These are phyloP conservation scores for Citrus medica DNA, from an alignment of 345 rosid species.

Conservation along the genomic window DNA sequence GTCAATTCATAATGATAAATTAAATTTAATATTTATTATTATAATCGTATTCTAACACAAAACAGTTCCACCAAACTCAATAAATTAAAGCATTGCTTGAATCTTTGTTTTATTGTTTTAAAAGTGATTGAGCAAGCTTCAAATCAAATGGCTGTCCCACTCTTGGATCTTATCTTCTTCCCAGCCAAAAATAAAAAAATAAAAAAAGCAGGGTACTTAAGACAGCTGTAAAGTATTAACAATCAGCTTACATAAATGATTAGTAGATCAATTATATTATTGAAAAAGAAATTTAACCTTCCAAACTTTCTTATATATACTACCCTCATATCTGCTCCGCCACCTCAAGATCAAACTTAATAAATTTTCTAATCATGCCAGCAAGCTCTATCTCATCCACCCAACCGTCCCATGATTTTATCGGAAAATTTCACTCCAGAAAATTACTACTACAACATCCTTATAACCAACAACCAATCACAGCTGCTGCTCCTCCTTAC, in stretches of 20 bases:
- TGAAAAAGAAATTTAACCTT: background rate
- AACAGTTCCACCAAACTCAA: too few relatives aligned
- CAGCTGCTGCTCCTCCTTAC: constrained; percentile 25
- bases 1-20: too few relatives aligned
- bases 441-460: constrained; percentile 29
- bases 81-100: too few relatives aligned
- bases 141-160: background rate
- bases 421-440: constrained; percentile 20
- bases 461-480: background rate
- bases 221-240: background rate
- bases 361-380: background rate
- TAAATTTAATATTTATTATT: too few relatives aligned
- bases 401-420: constrained; percentile 2
- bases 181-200: background rate
- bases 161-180: background rate
- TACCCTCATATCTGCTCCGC: background rate
- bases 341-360: background rate
- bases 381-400: constrained; percentile 5
- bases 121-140: background rate
- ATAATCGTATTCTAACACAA: too few relatives aligned
- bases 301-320: background rate
- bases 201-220: background rate
- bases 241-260: background rate
- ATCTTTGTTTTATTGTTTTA: background rate
- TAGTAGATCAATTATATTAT: background rate